Evolutionary conservation across 345 rosid species (phyloP), one percentile per base, ranked within the genome.

Genomic region (Acer negundo): DNA sequence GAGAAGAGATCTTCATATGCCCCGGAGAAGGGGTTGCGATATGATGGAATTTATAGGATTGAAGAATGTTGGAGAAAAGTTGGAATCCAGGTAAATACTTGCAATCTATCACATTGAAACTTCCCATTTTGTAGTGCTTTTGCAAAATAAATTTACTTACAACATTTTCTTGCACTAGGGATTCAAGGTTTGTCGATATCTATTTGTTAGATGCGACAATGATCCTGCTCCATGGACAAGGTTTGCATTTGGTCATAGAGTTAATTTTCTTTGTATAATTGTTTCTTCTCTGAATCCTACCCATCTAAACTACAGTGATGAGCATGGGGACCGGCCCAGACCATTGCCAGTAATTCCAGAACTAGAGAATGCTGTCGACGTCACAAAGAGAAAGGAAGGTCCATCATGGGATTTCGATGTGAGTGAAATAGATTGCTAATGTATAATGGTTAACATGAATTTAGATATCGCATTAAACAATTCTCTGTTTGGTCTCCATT

Each of bases 21-120:
- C 23, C 94, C 93, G 4, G 90, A 82, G 82, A 62, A 69, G n/a
- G 93, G 91, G 13, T 83, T 89, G 24, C 82, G 96, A 62, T 93
- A 91, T 81, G 94, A 93, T 58, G 97, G 96, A 12, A 73, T 90
- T 47, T 91, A 91, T 64, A 83, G 96, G 74, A 84, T 93, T 16
- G 94, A 91, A 77, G 89, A 88, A 72, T 91, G 95, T 55, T 93
- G 97, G 94, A 77, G 82, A 20, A 93, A 93, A 80, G 87, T 70
- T 75, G 92, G 93, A 69, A 73, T 73, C 22, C 92, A 86, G 73
- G 93, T 92, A 78, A 65, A 67, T 51, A 55, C 23, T 2, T 35
- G 22, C n/a, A 13, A 5, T 53, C 78, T 20, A 38, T 51, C 9
- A 9, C 13, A 51, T 35, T 8, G 7, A 55, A 75, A 38, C 55